Percentiles rank a stretch among this genome's conserved stretches.
Conservation (phyloP, 768 basidiomycete species). For the Mycena vitilis region DNA sequence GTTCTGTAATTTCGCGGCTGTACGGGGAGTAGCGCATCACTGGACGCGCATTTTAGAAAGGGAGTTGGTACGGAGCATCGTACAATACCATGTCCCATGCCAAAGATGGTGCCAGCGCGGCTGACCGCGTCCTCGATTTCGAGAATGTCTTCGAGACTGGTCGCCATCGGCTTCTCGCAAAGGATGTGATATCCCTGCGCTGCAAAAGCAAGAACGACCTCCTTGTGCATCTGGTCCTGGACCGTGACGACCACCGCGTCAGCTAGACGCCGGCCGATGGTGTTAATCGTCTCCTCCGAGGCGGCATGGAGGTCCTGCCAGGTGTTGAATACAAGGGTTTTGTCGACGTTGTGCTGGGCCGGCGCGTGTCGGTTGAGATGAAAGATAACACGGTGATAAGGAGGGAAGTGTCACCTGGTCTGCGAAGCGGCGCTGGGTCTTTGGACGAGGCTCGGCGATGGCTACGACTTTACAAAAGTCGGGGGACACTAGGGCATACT, state of each 20-base stretch:
- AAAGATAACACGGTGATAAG: too few species aligned
- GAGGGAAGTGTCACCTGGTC: conserved; percentile 31
- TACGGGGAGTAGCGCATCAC: conserved; percentile 93
- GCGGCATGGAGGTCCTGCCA: conserved; percentile 80
- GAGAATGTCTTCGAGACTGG: conserved; percentile 75
- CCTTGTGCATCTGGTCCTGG: conserved; percentile 82
- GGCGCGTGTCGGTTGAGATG: too few species aligned
- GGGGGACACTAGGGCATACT: conserved; percentile 71
- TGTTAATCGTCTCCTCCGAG: conserved; percentile 72
- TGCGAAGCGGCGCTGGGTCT: conserved; percentile 71
- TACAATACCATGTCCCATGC: conserved; percentile 82
- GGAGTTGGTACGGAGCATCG: not conserved
- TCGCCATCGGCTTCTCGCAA: conserved; percentile 95
- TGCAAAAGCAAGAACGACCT: conserved; percentile 80
- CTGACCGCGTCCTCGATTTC: conserved; percentile 79
- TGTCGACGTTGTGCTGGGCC: conserved; percentile 64
- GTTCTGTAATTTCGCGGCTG: conserved; percentile 72
- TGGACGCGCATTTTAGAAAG: conserved; percentile 42
- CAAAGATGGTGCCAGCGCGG: conserved; percentile 80
- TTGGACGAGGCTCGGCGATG: conserved; percentile 84
- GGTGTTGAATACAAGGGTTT: conserved; percentile 74
- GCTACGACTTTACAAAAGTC: conserved; percentile 80
- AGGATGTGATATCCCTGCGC: conserved; percentile 88
- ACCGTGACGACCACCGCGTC: conserved; percentile 87
- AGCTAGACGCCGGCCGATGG: conserved; percentile 76